Percentiles rank a stretch among this genome's conserved stretches.
Evolutionary conservation across 2,329 filamentous ascomycete genomes (phyloP).

Genomic region (Keithomyces neogunnii): DNA sequence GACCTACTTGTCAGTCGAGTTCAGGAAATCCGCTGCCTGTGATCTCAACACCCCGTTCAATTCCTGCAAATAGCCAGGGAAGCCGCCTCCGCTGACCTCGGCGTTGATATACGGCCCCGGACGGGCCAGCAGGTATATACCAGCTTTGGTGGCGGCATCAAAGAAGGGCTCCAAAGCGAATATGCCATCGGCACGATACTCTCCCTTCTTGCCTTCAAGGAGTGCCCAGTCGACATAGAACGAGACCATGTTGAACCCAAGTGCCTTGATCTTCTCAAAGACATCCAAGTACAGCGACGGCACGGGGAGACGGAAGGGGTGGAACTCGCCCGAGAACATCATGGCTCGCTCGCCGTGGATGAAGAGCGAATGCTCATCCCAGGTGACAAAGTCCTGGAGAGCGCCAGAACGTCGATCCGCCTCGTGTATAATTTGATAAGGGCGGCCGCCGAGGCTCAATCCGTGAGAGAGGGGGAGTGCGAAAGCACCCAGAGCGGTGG

Average conservation of each 20-base stretch:
- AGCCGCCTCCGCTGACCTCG: slow-evolving; percentile 67
- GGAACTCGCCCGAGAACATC: slow-evolving; percentile 66
- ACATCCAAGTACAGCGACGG: slow-evolving; percentile 54
- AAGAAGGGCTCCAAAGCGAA: slow-evolving; percentile 70
- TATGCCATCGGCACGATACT: slow-evolving; percentile 61
- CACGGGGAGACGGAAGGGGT: slow-evolving; percentile 50
- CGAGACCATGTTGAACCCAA: slow-evolving; percentile 72
- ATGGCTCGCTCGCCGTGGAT: slow-evolving; percentile 62
- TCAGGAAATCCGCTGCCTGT: slow-evolving; percentile 49
- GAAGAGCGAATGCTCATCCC: slow-evolving; percentile 64
- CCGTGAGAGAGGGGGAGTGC: slow-evolving; percentile 10
- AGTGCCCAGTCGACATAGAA: slow-evolving; percentile 77
- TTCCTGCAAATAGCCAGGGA: slow-evolving; percentile 70
- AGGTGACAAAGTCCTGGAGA: slow-evolving; percentile 45
- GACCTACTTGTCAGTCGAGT: slow-evolving; percentile 56
- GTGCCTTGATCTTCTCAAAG: slow-evolving; percentile 73
- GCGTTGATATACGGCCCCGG: slow-evolving; percentile 74
- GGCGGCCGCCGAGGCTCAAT: slow-evolving; percentile 9
- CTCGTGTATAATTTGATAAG: slow-evolving; percentile 15
- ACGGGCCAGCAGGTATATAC: slow-evolving; percentile 67
- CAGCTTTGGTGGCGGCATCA: slow-evolving; percentile 61
- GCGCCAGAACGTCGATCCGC: slow-evolving; percentile 13
- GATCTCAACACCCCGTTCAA: slow-evolving; percentile 58
- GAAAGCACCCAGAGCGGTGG: slow-evolving; percentile 6
- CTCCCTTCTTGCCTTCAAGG: slow-evolving; percentile 62